Conservation (phyloP, 1,139 yeast species). For the Pneumocystis jirovecii region DNA sequence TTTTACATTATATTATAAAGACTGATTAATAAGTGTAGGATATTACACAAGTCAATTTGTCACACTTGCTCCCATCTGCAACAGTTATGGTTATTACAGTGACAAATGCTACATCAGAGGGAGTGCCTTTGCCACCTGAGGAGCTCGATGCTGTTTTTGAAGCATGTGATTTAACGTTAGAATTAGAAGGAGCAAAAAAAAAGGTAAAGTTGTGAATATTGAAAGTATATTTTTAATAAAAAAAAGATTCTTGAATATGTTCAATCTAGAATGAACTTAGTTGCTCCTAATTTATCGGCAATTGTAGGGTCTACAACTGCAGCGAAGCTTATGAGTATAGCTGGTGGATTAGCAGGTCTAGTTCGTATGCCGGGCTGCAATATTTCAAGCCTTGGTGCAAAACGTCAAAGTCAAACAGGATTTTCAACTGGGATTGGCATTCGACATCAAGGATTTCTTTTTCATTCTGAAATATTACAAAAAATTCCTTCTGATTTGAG, state of each 20-base stretch:
- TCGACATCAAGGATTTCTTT: conserved; percentile 47
- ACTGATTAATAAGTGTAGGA: not conserved
- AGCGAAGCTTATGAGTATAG: conserved; percentile 53
- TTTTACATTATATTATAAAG: not conserved
- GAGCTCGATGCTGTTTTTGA: conserved; percentile 31
- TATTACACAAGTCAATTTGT: conserved; percentile 7
- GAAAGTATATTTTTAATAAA: not conserved
- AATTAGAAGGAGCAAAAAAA: conserved; percentile 32
- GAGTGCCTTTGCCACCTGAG: conserved; percentile 23
- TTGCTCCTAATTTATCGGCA: conserved; percentile 71
- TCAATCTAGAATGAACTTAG: conserved; percentile 37
- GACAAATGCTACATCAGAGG: conserved; percentile 43
- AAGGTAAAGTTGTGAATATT: not conserved
- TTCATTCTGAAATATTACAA: conserved; percentile 25
- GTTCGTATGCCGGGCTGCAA: conserved; percentile 72
- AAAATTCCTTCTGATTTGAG: conserved; percentile 42
- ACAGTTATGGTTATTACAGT: conserved; percentile 58
- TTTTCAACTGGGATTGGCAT: conserved; percentile 31
- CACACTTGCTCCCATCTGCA: conserved; percentile 32
- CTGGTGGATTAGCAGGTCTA: conserved; percentile 59
- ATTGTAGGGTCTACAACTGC: conserved; percentile 62
- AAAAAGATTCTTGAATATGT: conserved; percentile 38
- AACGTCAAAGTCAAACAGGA: conserved; percentile 35
- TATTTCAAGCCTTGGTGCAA: conserved; percentile 61
- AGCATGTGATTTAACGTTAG: conserved; percentile 37